phyloP scores from a whole-genome alignment of 257 asterid genomes.

The Linderniella brevidens region DNA sequence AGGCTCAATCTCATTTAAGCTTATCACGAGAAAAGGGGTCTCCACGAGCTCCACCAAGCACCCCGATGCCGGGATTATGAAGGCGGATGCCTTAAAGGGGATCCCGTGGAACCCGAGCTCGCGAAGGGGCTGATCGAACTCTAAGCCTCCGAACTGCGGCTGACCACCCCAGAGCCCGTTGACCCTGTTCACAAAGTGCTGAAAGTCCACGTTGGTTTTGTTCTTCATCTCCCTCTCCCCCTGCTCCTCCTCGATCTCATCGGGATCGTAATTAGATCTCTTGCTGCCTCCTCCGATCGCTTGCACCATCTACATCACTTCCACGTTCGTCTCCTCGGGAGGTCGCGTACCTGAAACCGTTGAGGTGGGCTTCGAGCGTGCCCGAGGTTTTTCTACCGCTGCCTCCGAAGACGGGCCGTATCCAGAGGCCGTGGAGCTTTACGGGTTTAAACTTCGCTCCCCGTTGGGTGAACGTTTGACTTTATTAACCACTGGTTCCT shows the following conservation, averaged over 20 bases:
- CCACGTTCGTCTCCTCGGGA: constrained; percentile 45
- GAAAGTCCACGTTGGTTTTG: constrained; percentile 57
- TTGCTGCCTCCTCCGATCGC: constrained; percentile 54
- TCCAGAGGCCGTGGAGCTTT: constrained; percentile 49
- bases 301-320: constrained; percentile 78
- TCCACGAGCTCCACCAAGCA: constrained; percentile 65
- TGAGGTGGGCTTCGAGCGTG: constrained; percentile 50
- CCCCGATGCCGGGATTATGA: constrained; percentile 55
- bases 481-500: constrained; percentile 20
- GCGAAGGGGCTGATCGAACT: constrained; percentile 61
- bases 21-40: constrained; percentile 50
- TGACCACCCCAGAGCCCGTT: constrained; percentile 62
- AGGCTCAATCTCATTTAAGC: constrained; percentile 51
- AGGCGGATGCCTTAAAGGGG: constrained; percentile 50
- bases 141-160: constrained; percentile 36
- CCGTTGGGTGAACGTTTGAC: constrained; percentile 20
- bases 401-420: constrained; percentile 67
- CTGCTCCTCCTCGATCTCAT: constrained; percentile 81
- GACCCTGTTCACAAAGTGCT: constrained; percentile 49
- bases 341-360: constrained; percentile 61
- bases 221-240: constrained; percentile 65
- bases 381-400: constrained; percentile 49
- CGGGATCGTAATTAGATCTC: constrained; percentile 63
- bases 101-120: constrained; percentile 74
- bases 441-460: constrained; percentile 51